These are phyloP conservation scores for Colletotrichum ledebouriae DNA, from an alignment of 2,329 filamentous ascomycete genomes.

Conservation along the genomic window DNA sequence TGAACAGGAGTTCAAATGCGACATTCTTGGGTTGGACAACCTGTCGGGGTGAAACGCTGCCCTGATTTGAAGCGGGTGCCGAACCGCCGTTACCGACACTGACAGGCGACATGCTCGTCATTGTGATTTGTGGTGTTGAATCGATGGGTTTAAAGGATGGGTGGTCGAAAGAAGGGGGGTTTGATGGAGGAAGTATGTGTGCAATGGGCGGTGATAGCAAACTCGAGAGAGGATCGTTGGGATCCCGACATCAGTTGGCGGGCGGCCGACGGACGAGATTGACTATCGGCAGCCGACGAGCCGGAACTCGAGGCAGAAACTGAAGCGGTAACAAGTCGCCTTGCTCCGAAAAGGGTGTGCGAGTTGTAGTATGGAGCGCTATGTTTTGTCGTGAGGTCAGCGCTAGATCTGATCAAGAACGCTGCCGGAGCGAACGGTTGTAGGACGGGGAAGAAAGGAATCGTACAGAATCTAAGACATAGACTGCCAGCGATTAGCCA, in stretches of 20 bases:
- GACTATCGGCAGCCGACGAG: conserved; percentile 46
- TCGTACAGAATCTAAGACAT: conserved; percentile 32
- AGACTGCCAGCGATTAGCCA: conserved; percentile 38
- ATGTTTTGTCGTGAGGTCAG: conserved; percentile 38
- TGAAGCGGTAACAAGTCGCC: not conserved
- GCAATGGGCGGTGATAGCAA: conserved; percentile 38
- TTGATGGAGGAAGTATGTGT: conserved; percentile 42
- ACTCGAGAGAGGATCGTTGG: conserved; percentile 31
- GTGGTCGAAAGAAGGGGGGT: conserved; percentile 44
- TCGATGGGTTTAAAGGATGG: conserved; percentile 47
- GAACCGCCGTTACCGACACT: conserved; percentile 51
- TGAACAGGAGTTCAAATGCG: conserved; percentile 82
- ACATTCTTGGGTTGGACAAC: conserved; percentile 76
- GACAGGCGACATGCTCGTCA: conserved; percentile 63
- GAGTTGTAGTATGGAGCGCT: conserved; percentile 11
- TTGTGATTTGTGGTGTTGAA: conserved; percentile 49
- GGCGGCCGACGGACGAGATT: conserved; percentile 39
- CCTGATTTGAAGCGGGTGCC: conserved; percentile 55
- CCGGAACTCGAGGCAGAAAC: conserved; percentile 10
- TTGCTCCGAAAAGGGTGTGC: conserved; percentile 12
- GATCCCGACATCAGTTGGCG: conserved; percentile 30
- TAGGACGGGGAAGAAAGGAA: conserved; percentile 29
- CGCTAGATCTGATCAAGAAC: conserved; percentile 42
- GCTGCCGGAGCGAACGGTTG: conserved; percentile 42
- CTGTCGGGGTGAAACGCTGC: conserved; percentile 62